Evolutionary conservation across 2,329 filamentous ascomycete genomes (phyloP).

Genomic region (Aureobasidium zeae): DNA sequence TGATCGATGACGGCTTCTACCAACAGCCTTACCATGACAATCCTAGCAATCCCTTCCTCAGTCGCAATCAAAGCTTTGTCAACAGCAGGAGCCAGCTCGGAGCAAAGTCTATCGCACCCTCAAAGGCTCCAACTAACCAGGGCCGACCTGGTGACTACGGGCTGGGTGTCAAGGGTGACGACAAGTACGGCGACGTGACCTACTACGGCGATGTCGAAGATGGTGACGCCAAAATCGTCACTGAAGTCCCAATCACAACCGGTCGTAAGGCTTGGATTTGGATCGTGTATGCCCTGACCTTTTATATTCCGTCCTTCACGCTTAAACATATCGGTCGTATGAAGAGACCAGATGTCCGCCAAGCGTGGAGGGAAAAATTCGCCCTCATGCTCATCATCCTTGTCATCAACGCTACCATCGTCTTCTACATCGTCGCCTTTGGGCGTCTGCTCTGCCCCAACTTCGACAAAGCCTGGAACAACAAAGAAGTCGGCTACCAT

Average conservation of each 20-base stretch:
- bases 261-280: conserved; percentile 69
- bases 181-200: conserved; percentile 56
- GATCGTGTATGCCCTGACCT: conserved; percentile 78
- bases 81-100: conserved; percentile 36
- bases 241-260: conserved; percentile 55
- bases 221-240: conserved; percentile 65
- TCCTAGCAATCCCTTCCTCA: conserved; percentile 44
- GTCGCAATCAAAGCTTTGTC: conserved; percentile 38
- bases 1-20: conserved; percentile 56
- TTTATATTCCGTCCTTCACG: conserved; percentile 83
- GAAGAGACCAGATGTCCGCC: conserved; percentile 91
- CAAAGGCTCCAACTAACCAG: conserved; percentile 47
- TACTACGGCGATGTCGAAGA: conserved; percentile 71
- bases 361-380: conserved; percentile 95
- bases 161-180: conserved; percentile 76
- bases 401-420: conserved; percentile 67
- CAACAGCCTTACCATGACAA: conserved; percentile 39
- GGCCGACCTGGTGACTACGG: conserved; percentile 70
- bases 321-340: conserved; percentile 80
- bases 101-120: conserved; percentile 44
- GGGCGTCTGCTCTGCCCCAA: conserved; percentile 82
- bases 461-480: conserved; percentile 78
- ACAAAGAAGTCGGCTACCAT: conserved; percentile 60
- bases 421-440: conserved; percentile 90
- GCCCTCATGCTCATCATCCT: conserved; percentile 73